Evolutionary conservation across 805 yeast species (phyloP).

Genomic region (Candida khao-thaluensis): DNA sequence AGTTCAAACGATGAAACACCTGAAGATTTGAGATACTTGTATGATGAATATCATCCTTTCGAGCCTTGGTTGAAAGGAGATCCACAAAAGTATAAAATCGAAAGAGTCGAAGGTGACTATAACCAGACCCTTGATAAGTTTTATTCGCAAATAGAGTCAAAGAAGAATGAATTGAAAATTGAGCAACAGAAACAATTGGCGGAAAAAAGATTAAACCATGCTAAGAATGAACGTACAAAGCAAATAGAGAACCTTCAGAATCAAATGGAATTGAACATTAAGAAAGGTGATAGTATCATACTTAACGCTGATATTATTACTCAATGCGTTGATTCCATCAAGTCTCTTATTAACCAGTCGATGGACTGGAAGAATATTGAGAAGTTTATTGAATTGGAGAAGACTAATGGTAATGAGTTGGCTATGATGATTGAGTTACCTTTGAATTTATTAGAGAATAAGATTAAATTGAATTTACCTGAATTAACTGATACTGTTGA

Average conservation of each 20-base stretch:
- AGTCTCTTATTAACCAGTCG: conserved; percentile 67
- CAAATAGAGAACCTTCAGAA: conserved; percentile 65
- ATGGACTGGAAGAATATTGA: conserved; percentile 95
- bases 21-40: conserved; percentile 45
- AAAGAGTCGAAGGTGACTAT: conserved; percentile 44
- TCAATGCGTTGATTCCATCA: conserved; percentile 66
- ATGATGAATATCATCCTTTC: conserved; percentile 72
- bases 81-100: conserved; percentile 28
- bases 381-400: conserved; percentile 66
- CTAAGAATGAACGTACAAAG: conserved; percentile 66
- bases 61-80: conserved; percentile 44
- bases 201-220: conserved; percentile 67
- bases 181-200: conserved; percentile 80
- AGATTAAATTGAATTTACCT: conserved; percentile 57
- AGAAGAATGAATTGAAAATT: conserved; percentile 68
- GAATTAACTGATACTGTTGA: conserved; percentile 30
- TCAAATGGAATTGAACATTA: conserved; percentile 61
- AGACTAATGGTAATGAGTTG: conserved; percentile 58
- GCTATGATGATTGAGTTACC: conserved; percentile 68
- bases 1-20: conserved; percentile 26
- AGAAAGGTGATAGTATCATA: conserved; percentile 73
- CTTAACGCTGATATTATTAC: conserved; percentile 69
- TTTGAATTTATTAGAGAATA: conserved; percentile 65
- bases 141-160: conserved; percentile 81
- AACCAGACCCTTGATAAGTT: conserved; percentile 80